Evolutionary conservation across 2,329 filamentous ascomycete species (phyloP).

Genomic region (Pyrenophora graminea): DNA sequence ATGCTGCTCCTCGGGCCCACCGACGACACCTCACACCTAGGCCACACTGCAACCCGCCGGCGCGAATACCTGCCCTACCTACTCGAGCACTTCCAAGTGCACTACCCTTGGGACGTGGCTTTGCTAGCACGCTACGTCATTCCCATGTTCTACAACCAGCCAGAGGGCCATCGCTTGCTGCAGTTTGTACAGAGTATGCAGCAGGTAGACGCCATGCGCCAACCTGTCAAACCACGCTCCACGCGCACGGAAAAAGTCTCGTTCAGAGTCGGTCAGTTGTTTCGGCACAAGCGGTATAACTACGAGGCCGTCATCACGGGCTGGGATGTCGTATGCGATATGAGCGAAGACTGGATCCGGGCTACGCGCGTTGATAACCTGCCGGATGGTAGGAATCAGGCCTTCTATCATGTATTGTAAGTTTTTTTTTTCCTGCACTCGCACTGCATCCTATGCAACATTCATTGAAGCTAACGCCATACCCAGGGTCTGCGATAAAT

Average conservation of each 20-base stretch:
- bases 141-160: constrained; percentile 60
- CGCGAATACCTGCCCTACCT: constrained; percentile 68
- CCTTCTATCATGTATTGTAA: constrained; percentile 87
- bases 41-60: constrained; percentile 40
- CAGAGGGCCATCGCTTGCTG: constrained; percentile 59
- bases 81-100: constrained; percentile 65
- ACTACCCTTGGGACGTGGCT: constrained; percentile 72
- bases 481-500: constrained; percentile 66
- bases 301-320: constrained; percentile 84
- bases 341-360: constrained; percentile 65
- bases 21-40: constrained; percentile 29
- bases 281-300: constrained; percentile 77
- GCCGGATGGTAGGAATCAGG: constrained; percentile 65
- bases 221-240: constrained; percentile 34
- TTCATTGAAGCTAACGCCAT: too few species aligned
- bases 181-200: constrained; percentile 61
- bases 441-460: neutral
- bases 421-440: constrained; percentile 49
- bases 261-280: constrained; percentile 73
- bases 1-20: constrained; percentile 49
- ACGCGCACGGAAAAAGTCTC: constrained; percentile 21
- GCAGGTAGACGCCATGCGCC: constrained; percentile 60
- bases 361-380: constrained; percentile 65
- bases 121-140: constrained; percentile 70
- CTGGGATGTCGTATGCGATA: constrained; percentile 71